These are phyloP conservation scores for Streptanthus diversifolius DNA, from an alignment of 345 rosid species.

Conservation along the genomic window DNA sequence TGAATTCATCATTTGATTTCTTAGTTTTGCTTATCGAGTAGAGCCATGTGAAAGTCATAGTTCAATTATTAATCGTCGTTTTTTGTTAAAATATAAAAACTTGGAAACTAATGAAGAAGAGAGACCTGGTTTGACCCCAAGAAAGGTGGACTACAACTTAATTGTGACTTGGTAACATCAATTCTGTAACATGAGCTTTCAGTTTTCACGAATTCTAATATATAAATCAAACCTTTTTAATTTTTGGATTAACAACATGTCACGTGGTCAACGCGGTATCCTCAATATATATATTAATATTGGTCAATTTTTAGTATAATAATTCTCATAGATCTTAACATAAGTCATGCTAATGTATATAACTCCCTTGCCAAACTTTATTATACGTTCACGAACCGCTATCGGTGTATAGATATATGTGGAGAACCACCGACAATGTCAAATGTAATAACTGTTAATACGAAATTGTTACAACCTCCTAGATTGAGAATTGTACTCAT, in stretches of 20 bases:
- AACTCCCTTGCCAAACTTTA: not conserved
- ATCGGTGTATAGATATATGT: not conserved
- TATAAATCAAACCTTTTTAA: not conserved
- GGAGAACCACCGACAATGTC: constrained; percentile 13
- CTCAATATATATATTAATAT: not conserved
- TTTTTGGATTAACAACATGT: not conserved
- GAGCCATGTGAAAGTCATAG: not conserved
- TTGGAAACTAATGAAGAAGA: not conserved
- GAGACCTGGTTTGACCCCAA: constrained; percentile 12
- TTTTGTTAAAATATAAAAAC: not conserved
- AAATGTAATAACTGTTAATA: not conserved
- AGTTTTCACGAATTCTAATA: not conserved
- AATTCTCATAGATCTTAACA: not conserved
- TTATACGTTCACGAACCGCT: not conserved
- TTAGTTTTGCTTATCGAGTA: not conserved
- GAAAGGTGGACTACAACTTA: constrained; percentile 1
- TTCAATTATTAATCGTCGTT: not conserved
- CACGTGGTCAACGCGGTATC: constrained; percentile 10
- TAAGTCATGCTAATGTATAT: not conserved
- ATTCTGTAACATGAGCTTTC: not conserved
- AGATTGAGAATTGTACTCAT: not conserved
- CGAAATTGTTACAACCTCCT: not conserved
- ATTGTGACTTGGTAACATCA: constrained; percentile 17
- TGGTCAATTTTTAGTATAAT: not conserved
- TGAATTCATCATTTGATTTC: not conserved